These are phyloP conservation scores for Cardamine chenopodiifolia DNA, from an alignment of 345 rosid genomes.

Conservation along the genomic window DNA sequence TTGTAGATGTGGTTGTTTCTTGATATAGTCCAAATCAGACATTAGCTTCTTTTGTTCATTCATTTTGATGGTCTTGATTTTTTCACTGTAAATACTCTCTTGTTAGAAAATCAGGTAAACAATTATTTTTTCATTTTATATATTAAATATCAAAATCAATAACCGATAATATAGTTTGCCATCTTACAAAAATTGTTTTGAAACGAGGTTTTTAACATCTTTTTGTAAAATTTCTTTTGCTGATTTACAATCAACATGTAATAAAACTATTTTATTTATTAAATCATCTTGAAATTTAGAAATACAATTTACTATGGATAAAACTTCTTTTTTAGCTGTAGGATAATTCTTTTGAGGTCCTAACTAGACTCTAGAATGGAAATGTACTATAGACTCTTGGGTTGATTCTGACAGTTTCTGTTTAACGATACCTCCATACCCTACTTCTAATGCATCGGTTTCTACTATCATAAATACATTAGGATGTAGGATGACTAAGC, in stretches of 20 bases:
- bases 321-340: no score
- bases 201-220: neutral
- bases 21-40: no score
- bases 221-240: no score
- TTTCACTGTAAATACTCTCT: neutral
- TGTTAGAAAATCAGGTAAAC: neutral
- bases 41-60: no score
- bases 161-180: neutral
- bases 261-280: no score
- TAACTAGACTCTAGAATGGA: neutral
- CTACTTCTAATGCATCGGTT: neutral
- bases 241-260: no score
- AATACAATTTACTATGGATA: neutral
- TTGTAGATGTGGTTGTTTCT: no score
- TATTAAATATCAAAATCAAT: no score
- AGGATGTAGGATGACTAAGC: no score
- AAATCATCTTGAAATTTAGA: neutral
- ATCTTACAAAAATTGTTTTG: neutral
- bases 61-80: neutral
- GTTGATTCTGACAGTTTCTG: neutral
- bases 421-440: neutral
- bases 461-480: no score
- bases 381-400: neutral
- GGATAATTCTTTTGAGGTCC: neutral
- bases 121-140: neutral